These are phyloP conservation scores for Fusarium xyrophilum DNA, from an alignment of 2,329 filamentous ascomycete species.

Conservation along the genomic window DNA sequence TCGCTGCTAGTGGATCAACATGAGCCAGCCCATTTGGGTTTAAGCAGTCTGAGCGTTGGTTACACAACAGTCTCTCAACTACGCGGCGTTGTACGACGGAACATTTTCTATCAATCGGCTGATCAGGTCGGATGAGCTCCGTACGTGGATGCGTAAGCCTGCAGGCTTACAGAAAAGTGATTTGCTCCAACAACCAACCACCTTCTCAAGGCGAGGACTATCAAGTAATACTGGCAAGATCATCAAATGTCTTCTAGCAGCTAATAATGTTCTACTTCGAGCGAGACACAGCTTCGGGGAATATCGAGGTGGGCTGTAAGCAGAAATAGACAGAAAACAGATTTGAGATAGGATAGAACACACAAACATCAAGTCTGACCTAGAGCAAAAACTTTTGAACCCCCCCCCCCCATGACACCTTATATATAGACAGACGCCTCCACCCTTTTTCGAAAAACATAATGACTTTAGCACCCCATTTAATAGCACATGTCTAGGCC, in stretches of 20 bases:
- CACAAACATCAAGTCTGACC: conserved; percentile 28
- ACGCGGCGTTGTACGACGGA: conserved; percentile 8
- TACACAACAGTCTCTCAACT: conserved; percentile 14
- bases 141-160: not conserved
- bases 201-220: not conserved
- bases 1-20: conserved; percentile 3
- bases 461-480: conserved; percentile 9
- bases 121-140: conserved; percentile 2
- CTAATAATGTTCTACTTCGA: conserved; percentile 5
- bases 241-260: conserved; percentile 3
- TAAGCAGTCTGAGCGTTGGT: conserved; percentile 14
- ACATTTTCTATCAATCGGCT: conserved; percentile 8
- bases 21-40: not conserved
- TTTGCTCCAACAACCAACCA: not conserved
- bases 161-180: not conserved
- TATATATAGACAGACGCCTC: conserved; percentile 43
- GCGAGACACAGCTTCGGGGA: conserved; percentile 12
- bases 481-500: conserved; percentile 39
- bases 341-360: conserved; percentile 10
- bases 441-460: conserved; percentile 11
- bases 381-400: conserved; percentile 41
- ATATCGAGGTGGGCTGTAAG: conserved; percentile 11
- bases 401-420: conserved; percentile 31
- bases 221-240: not conserved
- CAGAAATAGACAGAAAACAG: conserved; percentile 12